Base-by-base conservation (phyloP, 129 eudicot genomes). In the Tagetes erecta region DNA sequence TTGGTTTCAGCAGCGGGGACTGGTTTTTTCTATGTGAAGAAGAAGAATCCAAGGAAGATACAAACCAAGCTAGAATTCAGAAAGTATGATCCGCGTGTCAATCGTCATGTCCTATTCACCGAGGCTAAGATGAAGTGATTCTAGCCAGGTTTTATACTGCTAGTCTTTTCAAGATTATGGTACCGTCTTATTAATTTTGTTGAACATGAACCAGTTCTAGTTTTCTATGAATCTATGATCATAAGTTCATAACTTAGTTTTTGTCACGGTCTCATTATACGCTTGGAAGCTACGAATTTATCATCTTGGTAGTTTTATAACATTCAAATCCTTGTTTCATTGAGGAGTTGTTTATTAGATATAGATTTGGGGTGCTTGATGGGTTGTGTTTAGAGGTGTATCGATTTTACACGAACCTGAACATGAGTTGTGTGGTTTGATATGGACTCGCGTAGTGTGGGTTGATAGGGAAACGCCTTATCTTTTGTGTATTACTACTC, bases 1-100 rank as follows among this genome's bases (percentile, higher is more conserved):
- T 89, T 93, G 10, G 97, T 93, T 45, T 94, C 96, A 33, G 88
- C 95, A 20, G 97, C 96, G 60, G 97, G 97, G 53, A 94, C 97
- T 14, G 99, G 97, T 20, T 94, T 94, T 70, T 95, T 88, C 84
- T 95, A 95, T 53, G 96, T 87, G 76, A 87, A 83, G 82, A 91
- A 82, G 86, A 95, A 95, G 85, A 95, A 88, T 63, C 94, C 99
- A 6, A 91, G 83, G 77, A 88, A 88, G 87, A 79, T 87, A 38
- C 86, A 85, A 31, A 79, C 84, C 2, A 95, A 95, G 83, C 94
- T 88, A 2, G 97, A 95, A 83, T 88, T 95, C 70, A 81, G 96
- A 13, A 95, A 95, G 81, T 95, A 86, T 59, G 99, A 95, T 66
- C 97, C 96, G 10, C 91, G 99, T 63, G 97, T 95, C 42, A 95